A percentile compares a stretch with the other conserved stretches of the same genome.
Conservation (phyloP, 352 stramenopile species). For the Thalassiosira oceanica region DNA sequence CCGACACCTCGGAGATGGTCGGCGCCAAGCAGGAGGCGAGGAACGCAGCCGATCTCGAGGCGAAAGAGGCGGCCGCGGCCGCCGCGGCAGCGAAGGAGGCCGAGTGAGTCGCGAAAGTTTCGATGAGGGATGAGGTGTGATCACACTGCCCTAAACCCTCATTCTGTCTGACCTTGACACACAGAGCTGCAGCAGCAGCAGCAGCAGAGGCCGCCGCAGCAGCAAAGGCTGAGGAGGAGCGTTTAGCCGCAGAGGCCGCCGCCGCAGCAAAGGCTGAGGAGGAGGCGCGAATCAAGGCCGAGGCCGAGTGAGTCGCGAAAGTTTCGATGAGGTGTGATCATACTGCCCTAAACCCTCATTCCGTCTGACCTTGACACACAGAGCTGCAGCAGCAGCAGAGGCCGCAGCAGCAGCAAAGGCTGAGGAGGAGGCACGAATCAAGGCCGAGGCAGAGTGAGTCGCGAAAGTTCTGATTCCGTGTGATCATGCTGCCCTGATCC, state of each 20-base stretch:
- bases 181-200: slow-evolving; percentile 12
- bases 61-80: background rate
- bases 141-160: too few relatives aligned
- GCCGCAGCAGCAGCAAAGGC: slow-evolving; percentile 1
- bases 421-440: background rate
- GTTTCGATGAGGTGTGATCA: background rate
- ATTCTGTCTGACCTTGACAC: too few relatives aligned
- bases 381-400: slow-evolving; percentile 5
- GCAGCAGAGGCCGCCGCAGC: slow-evolving; percentile 5
- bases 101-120: too few relatives aligned
- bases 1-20: slow-evolving; percentile 42
- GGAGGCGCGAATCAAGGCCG: slow-evolving; percentile 3
- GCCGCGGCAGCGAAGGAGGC: background rate
- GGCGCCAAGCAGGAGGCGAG: slow-evolving; percentile 9
- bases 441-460: slow-evolving; percentile 4
- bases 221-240: slow-evolving; percentile 10
- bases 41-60: slow-evolving; percentile 10
- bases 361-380: too few relatives aligned
- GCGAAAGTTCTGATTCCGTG: slow-evolving; percentile 11
- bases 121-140: too few relatives aligned
- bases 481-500: background rate
- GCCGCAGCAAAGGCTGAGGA: slow-evolving; percentile 6
- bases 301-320: background rate
- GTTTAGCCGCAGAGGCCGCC: slow-evolving; percentile 13
- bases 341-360: too few relatives aligned